Evolutionary conservation across 768 basidiomycete species (phyloP), one percentile per base, ranked within the genome.

Genomic region (Naganishia vishniacii): DNA sequence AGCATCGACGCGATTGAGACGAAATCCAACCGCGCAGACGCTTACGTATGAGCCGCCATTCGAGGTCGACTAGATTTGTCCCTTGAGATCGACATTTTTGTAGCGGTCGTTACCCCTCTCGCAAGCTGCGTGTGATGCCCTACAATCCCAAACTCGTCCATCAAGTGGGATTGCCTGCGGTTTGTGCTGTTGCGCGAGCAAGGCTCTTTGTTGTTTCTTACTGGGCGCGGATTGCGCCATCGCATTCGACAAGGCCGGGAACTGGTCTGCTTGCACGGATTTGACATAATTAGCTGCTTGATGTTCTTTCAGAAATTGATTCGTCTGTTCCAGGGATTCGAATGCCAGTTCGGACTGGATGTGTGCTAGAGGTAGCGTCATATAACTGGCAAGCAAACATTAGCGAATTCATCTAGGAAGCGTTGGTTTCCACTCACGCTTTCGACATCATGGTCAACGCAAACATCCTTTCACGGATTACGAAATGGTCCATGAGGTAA

Each of bases 401-500:
- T n/a, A n/a, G n/a, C n/a, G n/a, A n/a, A 61, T 42, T 25, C 8
- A 1, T 25, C 23, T 34, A 18, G 46, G n/a, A 62, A 46, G 37
- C 49, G 51, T 40, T 65, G 45, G 61, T 16, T 59, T 1, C 23
- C 15, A 46, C 93, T 72, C 70, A 98, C 95, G 89, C 88, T 83
- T 88, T 95, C 31, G 89, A 84, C 80, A 99, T 93, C 68, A 88
- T 85, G 73, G 91, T 84, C 66, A 99, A 76, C 1, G 91, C 92
- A 65, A 84, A 84, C 62, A 88, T 83, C 65, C 95, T 81, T 80
- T 98, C 95, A 71, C 95, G 83, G 72, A 86, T 85, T 72, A 97
- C 88, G 77, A 98, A 97, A 77, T 97, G 92, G 78, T 98, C 95
- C 90, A 99, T 95, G 73, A 99, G 91, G 78, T 98, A 98, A 60